Base-by-base conservation (phyloP, 2,329 filamentous ascomycete species). In the Scedosporium dehoogii region DNA sequence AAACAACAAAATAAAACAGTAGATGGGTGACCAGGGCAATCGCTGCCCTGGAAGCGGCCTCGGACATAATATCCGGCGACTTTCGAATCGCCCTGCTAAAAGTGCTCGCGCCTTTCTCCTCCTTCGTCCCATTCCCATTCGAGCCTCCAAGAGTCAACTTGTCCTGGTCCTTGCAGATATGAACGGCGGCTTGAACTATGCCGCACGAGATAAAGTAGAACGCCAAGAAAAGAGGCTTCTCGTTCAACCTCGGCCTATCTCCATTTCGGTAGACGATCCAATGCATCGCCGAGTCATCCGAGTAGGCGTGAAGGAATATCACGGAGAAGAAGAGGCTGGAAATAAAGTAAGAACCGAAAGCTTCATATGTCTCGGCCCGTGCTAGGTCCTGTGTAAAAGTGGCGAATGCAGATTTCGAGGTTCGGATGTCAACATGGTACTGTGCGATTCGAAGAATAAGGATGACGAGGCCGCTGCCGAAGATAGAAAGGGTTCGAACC, bases 401-500 rank as follows among this genome's bases (percentile, higher is more conserved):
- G 64, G 88, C 79, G 67, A 88, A 80, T 57, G 84, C 81, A 3
- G 89, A 91, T 63, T 80, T 78, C 46, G 89, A 88, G 18, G 89
- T 92, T 70, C 89, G 83, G 64, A 83, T 73, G 67, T 89, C 89
- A 66, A 89, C 81, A 71, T 93, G 91, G 74, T 92, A 86, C 73
- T 92, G 88, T 55, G 89, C 86, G 69, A 97, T 91, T 70, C 92
- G 90, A 60, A 97, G 83, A 67, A 96, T 82, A 75, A 96, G 90
- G 67, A 97, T 82, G 63, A 85, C 79, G 64, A 97, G 83, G 64
- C 85, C 86, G 68, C 87, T 88, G 65, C 89, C 77, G 76, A 92
- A 93, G 66, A 97, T 83, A 65, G 91, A 81, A 16, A 87, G 71
- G 5, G 91, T 84, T 68, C 92, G 88, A 62, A 96, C 74, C 64